Base-by-base conservation (phyloP, 192 early-diverging fungal genomes). In the Entrophospora sp. region DNA sequence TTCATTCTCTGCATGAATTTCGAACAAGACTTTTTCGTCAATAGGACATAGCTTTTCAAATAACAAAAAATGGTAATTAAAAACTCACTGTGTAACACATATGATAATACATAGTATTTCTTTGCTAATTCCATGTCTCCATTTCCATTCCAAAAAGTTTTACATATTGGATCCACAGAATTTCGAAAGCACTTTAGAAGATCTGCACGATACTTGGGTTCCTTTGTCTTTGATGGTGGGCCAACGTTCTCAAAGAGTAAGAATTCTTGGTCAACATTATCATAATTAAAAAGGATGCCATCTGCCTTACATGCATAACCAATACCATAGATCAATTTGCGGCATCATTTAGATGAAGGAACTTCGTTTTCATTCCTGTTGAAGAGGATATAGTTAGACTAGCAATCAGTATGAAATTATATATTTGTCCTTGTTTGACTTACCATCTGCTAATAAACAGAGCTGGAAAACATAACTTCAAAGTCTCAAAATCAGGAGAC, bases 271-370 rank as follows among this genome's bases (percentile, higher is more conserved):
- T 38, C 22, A 25, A 3, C 13, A 16, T 27, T 24, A 38, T 59
- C 35, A 59, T 59, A 59, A 59, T 59, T 59, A 59, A 59, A 55
- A 38, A 59, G 56, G 14, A 59, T 59, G 0, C 56, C 56, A 59
- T 59, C 35, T 25, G 56, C 35, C 56, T 59, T 59, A 14, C 35
- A 14, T 59, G 56, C 56, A 13, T 4, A 59, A 38, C 52, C 30
- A 1, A 10, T 55, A 32, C 18, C 37, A 25, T 36, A 59, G 16
- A 59, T 10, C 35, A 59, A 38, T 38, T 38, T 14, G 30, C 22
- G 28, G 7, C 51, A 0, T 5, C 51, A 53, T 53, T 53, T 53
- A 53, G 30, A 53, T 31, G 51, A 34, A 31, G 51, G 28, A 53
- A 53, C 51, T 6, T 53, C 28, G 5, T 31, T 53, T 13, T 34